Evolutionary conservation across 1,284 basidiomycete species (phyloP).

Genomic region (Malassezia restricta): DNA sequence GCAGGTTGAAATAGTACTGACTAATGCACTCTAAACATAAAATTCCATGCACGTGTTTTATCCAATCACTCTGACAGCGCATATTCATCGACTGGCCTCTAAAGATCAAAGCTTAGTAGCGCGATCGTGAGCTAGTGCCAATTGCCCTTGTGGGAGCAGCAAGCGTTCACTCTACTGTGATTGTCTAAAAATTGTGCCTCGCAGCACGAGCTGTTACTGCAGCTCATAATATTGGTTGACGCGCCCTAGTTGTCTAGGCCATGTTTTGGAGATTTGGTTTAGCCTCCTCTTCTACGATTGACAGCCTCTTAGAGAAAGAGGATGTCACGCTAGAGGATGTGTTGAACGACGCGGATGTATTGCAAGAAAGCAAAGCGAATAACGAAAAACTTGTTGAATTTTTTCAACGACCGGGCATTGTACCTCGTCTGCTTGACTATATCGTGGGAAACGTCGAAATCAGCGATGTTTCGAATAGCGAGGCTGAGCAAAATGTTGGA

Average conservation of each 20-base stretch:
- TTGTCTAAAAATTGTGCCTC: too few species aligned
- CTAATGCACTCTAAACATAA: too few species aligned
- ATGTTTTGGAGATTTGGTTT: conserved; percentile 43
- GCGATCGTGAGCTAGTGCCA: too few species aligned
- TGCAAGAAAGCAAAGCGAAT: conserved; percentile 89
- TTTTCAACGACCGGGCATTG: conserved; percentile 64
- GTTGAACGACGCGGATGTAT: conserved; percentile 81
- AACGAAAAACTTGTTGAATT: conserved; percentile 77
- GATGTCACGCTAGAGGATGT: conserved; percentile 64
- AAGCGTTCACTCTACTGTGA: too few species aligned
- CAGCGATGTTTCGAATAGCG: conserved; percentile 52
- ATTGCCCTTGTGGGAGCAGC: too few species aligned
- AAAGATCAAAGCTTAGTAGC: too few species aligned
- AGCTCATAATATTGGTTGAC: too few species aligned
- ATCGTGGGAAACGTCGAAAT: conserved; percentile 72
- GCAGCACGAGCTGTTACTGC: too few species aligned
- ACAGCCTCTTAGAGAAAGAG: conserved; percentile 37
- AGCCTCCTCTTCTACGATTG: conserved; percentile 35
- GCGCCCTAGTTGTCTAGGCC: neutral
- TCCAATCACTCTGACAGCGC: too few species aligned
- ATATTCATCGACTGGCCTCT: too few species aligned
- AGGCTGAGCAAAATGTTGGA: conserved; percentile 42
- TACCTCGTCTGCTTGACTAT: conserved; percentile 67
- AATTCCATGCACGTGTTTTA: too few species aligned
- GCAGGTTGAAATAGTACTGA: too few species aligned